Base-by-base conservation (phyloP, 768 basidiomycete species). In the Suillus subaureus region DNA sequence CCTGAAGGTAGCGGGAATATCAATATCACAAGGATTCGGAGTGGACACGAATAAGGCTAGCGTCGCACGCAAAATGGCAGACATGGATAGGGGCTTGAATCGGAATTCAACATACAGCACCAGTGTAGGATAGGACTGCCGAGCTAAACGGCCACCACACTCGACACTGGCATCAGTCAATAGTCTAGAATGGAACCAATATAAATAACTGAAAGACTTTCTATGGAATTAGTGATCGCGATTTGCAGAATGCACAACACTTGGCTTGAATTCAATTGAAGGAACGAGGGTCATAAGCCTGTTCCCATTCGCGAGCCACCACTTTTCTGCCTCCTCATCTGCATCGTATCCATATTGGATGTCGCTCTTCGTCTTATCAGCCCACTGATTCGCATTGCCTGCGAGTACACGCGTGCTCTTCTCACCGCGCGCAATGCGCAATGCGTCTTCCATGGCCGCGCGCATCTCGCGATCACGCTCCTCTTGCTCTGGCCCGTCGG, bases 331-430 rank as follows among this genome's bases (percentile, higher is more conserved):
- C 39, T 76, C 84, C 13, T 28, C 73, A 60, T 87, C 85, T 0
- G 85, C 84, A 65, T 88, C 87, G 67, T 88, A 87, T 16, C 80
- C 79, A 73, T 86, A 88, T 69, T 84, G 81, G 6, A 68, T 68
- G 26, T 56, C 64, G 60, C 74, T 86, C 79, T 86, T 87, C 61
- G 71, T 74, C 69, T 78, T 80, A 70, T 89, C 87, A 4, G 86
- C 86, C 88, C 87, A 88, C 65, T 85, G 81, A 65, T 88, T 88
- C 63, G 80, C 77, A 69, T 82, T 86, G 31, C 78, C 78, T 15
- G 39, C 55, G 39, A 65, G 54, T 39, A 55, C 45, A 66, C 66
- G 57, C 51, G 43, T 62, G 67, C 58, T 68, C 43, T 21, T 8
- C 68, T 68, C 40, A 47, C 73, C 71, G 7, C 62, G 63, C 16